Percentiles rank a stretch among this genome's conserved stretches.
These are phyloP conservation scores for Magnolia kwangsiensis DNA, from an alignment of 164 flowering plant species.

Conservation along the genomic window DNA sequence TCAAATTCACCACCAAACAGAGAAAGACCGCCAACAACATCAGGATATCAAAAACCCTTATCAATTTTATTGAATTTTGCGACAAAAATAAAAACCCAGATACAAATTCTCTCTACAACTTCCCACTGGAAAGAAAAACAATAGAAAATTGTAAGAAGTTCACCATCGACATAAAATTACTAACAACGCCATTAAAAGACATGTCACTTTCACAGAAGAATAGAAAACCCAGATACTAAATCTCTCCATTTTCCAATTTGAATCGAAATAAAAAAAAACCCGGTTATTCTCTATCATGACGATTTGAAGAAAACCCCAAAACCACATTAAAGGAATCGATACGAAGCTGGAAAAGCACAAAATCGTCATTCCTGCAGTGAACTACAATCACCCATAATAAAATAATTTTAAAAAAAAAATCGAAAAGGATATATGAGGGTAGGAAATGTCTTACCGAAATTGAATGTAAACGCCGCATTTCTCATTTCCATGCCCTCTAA, in stretches of 20 bases:
- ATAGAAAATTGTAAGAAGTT: too few species aligned
- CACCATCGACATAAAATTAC: background rate
- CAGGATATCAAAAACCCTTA: background rate
- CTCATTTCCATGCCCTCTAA: background rate
- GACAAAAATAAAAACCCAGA: background rate
- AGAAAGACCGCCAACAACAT: background rate
- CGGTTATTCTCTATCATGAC: background rate
- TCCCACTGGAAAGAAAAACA: background rate
- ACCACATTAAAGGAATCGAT: background rate
- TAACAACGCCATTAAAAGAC: background rate
- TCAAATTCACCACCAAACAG: background rate
- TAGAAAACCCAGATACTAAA: background rate
- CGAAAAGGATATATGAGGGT: background rate
- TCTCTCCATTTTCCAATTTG: background rate
- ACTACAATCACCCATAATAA: background rate
- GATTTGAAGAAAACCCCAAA: background rate
- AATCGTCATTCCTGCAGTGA: background rate
- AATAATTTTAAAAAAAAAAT: background rate
- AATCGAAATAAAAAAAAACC: background rate
- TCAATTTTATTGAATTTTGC: background rate
- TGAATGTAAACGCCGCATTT: background rate
- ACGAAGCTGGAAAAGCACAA: background rate
- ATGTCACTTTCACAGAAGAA: background rate
- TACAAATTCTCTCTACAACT: background rate
- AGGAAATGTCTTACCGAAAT: background rate